Percentiles rank a stretch among this genome's conserved stretches.
Evolutionary conservation across 2,329 filamentous ascomycete species (phyloP).

Genomic region (Fusarium begoniae): DNA sequence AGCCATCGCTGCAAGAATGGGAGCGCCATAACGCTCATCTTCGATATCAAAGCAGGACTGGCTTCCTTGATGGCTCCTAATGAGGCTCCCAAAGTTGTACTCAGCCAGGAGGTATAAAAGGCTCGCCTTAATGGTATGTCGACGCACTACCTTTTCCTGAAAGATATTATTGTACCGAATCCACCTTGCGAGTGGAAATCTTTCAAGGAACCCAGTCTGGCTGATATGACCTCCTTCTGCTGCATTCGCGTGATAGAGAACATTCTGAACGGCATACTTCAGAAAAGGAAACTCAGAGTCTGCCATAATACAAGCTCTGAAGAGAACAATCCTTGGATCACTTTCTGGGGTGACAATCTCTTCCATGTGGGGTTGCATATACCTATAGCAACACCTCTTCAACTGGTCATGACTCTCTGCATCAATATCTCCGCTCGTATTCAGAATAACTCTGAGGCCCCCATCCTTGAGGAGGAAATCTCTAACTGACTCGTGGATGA

Average conservation of each 20-base stretch:
- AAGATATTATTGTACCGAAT: neutral
- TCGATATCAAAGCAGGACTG: neutral
- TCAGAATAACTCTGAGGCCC: conserved; percentile 33
- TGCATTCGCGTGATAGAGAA: conserved; percentile 23
- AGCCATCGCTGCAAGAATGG: neutral
- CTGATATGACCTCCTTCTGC: neutral
- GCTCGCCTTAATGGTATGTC: neutral
- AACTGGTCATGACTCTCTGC: conserved; percentile 11
- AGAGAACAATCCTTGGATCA: accelerated
- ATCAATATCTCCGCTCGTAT: too few species aligned
- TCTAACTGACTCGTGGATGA: conserved; percentile 60
- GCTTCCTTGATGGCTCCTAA: accelerated
- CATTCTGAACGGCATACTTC: conserved; percentile 5
- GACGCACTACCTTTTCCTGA: neutral
- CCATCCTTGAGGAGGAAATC: conserved; percentile 55
- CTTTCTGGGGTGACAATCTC: neutral
- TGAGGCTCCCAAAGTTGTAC: accelerated
- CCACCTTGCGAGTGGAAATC: neutral
- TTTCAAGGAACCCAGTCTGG: neutral
- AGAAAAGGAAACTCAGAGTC: conserved; percentile 14
- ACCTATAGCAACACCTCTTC: conserved; percentile 2
- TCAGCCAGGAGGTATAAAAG: conserved; percentile 21
- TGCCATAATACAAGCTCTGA: accelerated
- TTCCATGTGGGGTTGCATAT: neutral
- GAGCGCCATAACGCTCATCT: neutral